Conservation (phyloP, 2,329 filamentous ascomycete species). For the Alternaria sp. region DNA sequence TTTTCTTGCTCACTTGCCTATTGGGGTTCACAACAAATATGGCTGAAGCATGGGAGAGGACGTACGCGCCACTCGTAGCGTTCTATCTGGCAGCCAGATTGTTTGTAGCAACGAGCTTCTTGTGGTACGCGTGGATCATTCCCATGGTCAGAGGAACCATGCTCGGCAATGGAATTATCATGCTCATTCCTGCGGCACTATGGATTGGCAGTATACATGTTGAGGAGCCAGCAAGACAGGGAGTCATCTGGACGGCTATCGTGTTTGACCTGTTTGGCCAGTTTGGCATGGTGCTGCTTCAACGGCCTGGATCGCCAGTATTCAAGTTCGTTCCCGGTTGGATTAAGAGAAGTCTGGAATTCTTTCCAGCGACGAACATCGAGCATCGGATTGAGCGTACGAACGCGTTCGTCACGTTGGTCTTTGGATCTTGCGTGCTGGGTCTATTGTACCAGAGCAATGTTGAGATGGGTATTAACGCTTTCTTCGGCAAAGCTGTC, state of each 20-base stretch:
- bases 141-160: slow-evolving; percentile 68
- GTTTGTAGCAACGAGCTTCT: slow-evolving; percentile 61
- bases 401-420: slow-evolving; percentile 70
- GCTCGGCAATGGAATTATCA: slow-evolving; percentile 58
- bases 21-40: slow-evolving; percentile 72
- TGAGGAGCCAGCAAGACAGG: slow-evolving; percentile 63
- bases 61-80: slow-evolving; percentile 66
- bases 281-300: slow-evolving; percentile 54
- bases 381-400: slow-evolving; percentile 72
- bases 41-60: slow-evolving; percentile 62
- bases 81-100: slow-evolving; percentile 69
- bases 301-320: slow-evolving; percentile 34
- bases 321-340: slow-evolving; percentile 21
- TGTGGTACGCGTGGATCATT: slow-evolving; percentile 59
- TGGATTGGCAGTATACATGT: slow-evolving; percentile 70
- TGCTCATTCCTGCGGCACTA: slow-evolving; percentile 60
- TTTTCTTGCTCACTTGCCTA: slow-evolving; percentile 69
- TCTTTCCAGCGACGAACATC: slow-evolving; percentile 70
- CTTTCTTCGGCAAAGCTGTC: slow-evolving; percentile 70
- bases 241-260: slow-evolving; percentile 66
- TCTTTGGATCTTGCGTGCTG: slow-evolving; percentile 72
- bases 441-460: slow-evolving; percentile 68
- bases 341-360: slow-evolving; percentile 60
- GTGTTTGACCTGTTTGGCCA: slow-evolving; percentile 63
- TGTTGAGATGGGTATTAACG: slow-evolving; percentile 62